A percentile compares a stretch with the other conserved stretches of the same genome.
phyloP scores from a whole-genome alignment of 176 grass and related monocot species.

The Aegilops longissima region DNA sequence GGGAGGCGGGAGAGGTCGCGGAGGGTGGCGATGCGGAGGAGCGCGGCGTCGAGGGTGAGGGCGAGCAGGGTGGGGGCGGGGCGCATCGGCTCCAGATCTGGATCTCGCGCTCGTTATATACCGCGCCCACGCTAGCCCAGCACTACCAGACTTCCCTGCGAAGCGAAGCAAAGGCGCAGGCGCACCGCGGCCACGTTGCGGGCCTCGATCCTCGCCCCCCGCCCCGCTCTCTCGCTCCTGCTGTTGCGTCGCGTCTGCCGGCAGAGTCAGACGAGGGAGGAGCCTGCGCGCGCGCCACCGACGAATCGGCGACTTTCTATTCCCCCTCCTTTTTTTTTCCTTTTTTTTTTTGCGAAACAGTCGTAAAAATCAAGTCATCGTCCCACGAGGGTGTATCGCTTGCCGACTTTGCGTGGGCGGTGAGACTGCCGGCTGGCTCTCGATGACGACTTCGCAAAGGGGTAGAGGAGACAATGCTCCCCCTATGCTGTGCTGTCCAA shows the following conservation, averaged over 20 bases:
- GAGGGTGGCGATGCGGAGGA: constrained; percentile 64
- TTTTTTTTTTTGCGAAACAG: not conserved
- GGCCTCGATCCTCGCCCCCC: constrained; percentile 29
- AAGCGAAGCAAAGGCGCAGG: constrained; percentile 24
- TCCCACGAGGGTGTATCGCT: too few relatives aligned
- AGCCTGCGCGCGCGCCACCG: not conserved
- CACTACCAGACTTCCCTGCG: not conserved
- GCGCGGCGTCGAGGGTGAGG: constrained; percentile 79
- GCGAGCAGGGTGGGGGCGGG: constrained; percentile 68
- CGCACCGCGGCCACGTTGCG: constrained; percentile 31
- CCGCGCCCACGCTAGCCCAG: not conserved
- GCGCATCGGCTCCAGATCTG: constrained; percentile 69
- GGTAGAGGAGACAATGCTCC: too few relatives aligned
- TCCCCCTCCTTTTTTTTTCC: not conserved
- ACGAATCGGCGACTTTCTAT: not conserved
- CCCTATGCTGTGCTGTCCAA: too few relatives aligned
- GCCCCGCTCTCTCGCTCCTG: too few relatives aligned
- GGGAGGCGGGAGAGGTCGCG: constrained; percentile 73
- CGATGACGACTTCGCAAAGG: not conserved
- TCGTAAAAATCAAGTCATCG: too few relatives aligned
- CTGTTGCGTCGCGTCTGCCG: not conserved
- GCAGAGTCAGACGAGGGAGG: not conserved
- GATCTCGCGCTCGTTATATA: constrained; percentile 37
- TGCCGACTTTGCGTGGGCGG: too few relatives aligned
- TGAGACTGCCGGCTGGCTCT: too few relatives aligned